phyloP scores from a whole-genome alignment of 768 basidiomycete species.

The Boletus rubropictus region DNA sequence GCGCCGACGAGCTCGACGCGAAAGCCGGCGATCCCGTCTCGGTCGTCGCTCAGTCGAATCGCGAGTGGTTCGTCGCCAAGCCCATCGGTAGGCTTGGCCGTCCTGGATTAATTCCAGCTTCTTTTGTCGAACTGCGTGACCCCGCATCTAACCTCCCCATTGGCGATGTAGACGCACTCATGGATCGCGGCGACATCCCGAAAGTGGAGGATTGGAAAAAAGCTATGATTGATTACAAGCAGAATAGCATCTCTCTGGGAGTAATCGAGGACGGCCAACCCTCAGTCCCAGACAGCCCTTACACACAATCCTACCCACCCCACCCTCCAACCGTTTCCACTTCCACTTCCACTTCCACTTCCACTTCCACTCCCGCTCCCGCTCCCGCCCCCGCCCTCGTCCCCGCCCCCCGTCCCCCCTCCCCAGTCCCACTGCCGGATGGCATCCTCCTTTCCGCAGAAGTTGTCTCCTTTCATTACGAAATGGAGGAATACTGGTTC shows the following conservation, averaged over 20 bases:
- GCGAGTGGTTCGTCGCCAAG: constrained; percentile 99
- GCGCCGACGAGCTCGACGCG: constrained; percentile 93
- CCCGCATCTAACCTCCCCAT: constrained; percentile 79
- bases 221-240: constrained; percentile 92
- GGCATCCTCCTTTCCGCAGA: constrained; percentile 83
- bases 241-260: constrained; percentile 90
- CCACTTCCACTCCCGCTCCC: constrained; percentile 9
- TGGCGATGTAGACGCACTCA: constrained; percentile 66
- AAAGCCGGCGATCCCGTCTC: constrained; percentile 91
- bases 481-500: constrained; percentile 98
- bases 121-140: constrained; percentile 96
- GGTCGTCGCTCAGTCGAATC: constrained; percentile 98
- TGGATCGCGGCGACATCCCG: constrained; percentile 84
- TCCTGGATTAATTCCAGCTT: constrained; percentile 93
- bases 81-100: constrained; percentile 92
- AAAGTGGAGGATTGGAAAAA: constrained; percentile 99
- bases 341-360: constrained; percentile 6
- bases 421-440: constrained; percentile 56
- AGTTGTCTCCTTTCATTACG: constrained; percentile 95
- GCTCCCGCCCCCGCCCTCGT: constrained; percentile 2
- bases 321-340: constrained; percentile 6
- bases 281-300: constrained; percentile 43
- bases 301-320: constrained; percentile 20
- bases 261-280: constrained; percentile 64
- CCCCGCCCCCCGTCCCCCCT: constrained; percentile 30